Percentiles rank a stretch among this genome's conserved stretches.
These are phyloP conservation scores for Fusarium pseudocircinatum DNA, from an alignment of 2,329 filamentous ascomycete genomes.

Conservation along the genomic window DNA sequence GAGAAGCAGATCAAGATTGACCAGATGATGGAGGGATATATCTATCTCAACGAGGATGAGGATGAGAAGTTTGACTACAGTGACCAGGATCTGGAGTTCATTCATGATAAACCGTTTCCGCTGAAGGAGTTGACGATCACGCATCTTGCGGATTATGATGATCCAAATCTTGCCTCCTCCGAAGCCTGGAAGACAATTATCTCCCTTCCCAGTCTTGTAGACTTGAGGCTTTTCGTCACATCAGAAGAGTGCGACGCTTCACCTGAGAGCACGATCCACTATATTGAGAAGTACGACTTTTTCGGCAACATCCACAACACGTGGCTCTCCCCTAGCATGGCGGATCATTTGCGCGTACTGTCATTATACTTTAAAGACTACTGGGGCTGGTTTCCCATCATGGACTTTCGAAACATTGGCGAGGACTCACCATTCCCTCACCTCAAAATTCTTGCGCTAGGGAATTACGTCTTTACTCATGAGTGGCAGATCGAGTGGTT, in stretches of 20 bases:
- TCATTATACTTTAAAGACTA: constrained; percentile 50
- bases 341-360: constrained; percentile 46
- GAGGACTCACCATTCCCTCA: constrained; percentile 45
- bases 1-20: constrained; percentile 16
- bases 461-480: constrained; percentile 54
- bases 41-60: fast-evolving
- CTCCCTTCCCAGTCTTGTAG: not conserved
- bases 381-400: constrained; percentile 53
- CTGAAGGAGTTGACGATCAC: constrained; percentile 21
- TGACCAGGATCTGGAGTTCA: not conserved
- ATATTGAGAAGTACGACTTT: constrained; percentile 29
- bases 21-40: not conserved
- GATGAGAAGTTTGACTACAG: not conserved
- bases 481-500: constrained; percentile 60
- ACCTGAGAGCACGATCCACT: not conserved
- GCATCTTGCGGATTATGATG: constrained; percentile 23
- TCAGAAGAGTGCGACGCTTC: not conserved
- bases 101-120: not conserved
- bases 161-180: not conserved
- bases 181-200: constrained; percentile 13
- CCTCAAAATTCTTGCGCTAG: constrained; percentile 52
- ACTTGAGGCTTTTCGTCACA: constrained; percentile 8
- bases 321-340: constrained; percentile 36
- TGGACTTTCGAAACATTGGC: constrained; percentile 45
- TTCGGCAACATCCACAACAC: constrained; percentile 23